These are phyloP conservation scores for Bretziella fagacearum DNA, from an alignment of 2,329 filamentous ascomycete species.

Conservation along the genomic window DNA sequence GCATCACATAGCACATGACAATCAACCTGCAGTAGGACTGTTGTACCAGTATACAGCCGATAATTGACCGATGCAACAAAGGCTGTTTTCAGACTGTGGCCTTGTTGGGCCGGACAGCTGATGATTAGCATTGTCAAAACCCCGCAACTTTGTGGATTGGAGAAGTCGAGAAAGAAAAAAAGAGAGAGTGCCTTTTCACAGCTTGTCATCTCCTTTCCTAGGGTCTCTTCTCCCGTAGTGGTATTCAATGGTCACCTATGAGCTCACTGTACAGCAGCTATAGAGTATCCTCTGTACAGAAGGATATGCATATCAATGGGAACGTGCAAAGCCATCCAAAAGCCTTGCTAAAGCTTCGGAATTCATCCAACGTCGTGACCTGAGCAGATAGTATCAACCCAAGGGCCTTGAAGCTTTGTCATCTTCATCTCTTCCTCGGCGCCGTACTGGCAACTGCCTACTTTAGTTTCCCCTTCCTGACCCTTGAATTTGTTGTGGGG, in stretches of 20 bases:
- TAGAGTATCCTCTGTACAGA: background rate
- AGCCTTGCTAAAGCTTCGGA: background rate
- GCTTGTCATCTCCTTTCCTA: background rate
- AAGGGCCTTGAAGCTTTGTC: background rate
- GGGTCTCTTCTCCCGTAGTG: background rate
- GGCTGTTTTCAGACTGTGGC: too few species aligned
- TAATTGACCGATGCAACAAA: too few species aligned
- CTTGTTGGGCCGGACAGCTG: too few species aligned
- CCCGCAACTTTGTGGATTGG: background rate
- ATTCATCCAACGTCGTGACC: background rate
- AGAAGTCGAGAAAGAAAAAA: background rate
- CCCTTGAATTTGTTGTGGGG: background rate
- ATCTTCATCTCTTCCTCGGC: background rate
- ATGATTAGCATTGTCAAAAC: too few species aligned
- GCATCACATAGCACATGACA: too few species aligned
- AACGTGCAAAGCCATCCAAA: background rate
- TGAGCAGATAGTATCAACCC: background rate
- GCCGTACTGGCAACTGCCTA: background rate
- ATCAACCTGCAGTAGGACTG: too few species aligned
- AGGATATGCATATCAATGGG: background rate
- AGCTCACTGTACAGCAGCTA: slow-evolving; percentile 1
- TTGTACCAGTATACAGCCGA: too few species aligned
- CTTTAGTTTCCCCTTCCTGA: background rate
- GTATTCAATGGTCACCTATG: background rate
- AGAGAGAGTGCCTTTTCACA: too few species aligned